A percentile compares a stretch with the other conserved stretches of the same genome.
Evolutionary conservation across 306 rosid genomes (phyloP).

Genomic region (Chamaecrista fasciculata): DNA sequence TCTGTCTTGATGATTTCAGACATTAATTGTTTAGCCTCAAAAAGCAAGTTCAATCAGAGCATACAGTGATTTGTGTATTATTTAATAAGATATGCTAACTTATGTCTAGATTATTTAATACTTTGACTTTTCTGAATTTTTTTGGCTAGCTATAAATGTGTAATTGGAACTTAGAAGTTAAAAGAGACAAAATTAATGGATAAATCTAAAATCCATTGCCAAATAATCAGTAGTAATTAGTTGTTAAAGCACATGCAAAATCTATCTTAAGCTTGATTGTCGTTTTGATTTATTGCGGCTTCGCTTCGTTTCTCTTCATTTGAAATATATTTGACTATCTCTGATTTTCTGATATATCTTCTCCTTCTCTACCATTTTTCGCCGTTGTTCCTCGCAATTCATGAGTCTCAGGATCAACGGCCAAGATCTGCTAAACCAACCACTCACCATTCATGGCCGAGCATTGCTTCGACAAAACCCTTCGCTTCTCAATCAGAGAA

Average conservation of each 20-base stretch:
- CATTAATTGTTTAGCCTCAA: constrained; percentile 23
- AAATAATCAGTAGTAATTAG: background rate
- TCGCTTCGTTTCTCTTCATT: background rate
- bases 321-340: background rate
- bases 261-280: background rate
- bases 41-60: too few species aligned
- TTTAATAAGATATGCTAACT: too few species aligned
- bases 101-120: too few species aligned
- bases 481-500: constrained; percentile 65
- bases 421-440: constrained; percentile 65
- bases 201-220: too few species aligned
- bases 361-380: background rate
- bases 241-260: background rate
- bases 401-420: constrained; percentile 58
- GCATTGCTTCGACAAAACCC: constrained; percentile 78
- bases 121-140: background rate
- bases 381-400: constrained; percentile 17
- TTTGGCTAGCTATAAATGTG: background rate
- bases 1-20: constrained; percentile 29
- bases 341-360: constrained; percentile 10
- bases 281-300: background rate
- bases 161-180: background rate
- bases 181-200: too few species aligned
- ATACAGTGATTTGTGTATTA: too few species aligned
- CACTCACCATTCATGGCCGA: constrained; percentile 62